A percentile compares a stretch with the other conserved stretches of the same genome.
Evolutionary conservation across 169 alveolate species (phyloP).

Genomic region (Plasmodium cynomolgi): DNA sequence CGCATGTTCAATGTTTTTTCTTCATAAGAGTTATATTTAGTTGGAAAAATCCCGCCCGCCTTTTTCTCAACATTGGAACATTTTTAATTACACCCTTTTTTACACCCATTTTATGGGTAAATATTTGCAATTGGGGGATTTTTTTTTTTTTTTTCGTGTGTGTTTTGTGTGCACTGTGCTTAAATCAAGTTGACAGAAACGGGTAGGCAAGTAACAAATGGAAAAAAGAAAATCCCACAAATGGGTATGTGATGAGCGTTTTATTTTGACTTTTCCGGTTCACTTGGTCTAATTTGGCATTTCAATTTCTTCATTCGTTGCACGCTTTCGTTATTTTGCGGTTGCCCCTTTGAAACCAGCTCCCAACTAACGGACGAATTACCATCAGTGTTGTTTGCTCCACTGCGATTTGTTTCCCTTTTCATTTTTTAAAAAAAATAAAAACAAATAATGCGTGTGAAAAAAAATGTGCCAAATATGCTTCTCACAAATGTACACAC

Average conservation of each 20-base stretch:
- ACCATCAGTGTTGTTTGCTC: not conserved
- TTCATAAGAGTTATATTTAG: not conserved
- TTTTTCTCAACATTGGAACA: not conserved
- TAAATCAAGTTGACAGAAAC: not conserved
- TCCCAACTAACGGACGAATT: not conserved
- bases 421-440: not conserved
- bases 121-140: not conserved
- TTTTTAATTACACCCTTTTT: not conserved
- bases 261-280: not conserved
- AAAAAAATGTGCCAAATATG: not conserved
- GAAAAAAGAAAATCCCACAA: not conserved
- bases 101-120: not conserved
- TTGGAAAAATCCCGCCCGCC: not conserved
- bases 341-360: not conserved
- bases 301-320: not conserved
- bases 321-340: not conserved
- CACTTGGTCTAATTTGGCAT: not conserved
- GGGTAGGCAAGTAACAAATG: not conserved
- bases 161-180: not conserved
- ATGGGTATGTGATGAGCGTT: not conserved
- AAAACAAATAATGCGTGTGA: not conserved
- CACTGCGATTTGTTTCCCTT: not conserved
- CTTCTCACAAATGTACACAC: not conserved
- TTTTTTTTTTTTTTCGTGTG: slow-evolving; percentile 13
- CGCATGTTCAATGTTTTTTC: slow-evolving; percentile 37